phyloP scores from a whole-genome alignment of 2,329 filamentous ascomycete species.

The Bimuria novae-zelandiae region DNA sequence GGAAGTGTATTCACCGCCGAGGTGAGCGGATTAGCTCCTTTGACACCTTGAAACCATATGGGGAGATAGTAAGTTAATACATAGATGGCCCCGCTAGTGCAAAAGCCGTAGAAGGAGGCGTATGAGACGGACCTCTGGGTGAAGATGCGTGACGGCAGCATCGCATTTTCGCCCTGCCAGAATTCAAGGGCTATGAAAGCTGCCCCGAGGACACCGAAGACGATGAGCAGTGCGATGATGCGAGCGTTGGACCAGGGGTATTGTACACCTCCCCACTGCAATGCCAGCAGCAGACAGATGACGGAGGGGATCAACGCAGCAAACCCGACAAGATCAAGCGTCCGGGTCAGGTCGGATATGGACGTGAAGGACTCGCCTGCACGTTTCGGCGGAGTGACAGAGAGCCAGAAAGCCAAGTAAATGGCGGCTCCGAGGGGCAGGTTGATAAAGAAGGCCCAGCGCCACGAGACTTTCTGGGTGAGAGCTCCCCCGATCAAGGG shows the following conservation, averaged over 20 bases:
- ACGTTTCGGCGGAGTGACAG: not conserved
- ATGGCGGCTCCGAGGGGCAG: not conserved
- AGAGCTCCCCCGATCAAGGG: slow-evolving; percentile 8
- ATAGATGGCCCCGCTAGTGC: slow-evolving; percentile 29
- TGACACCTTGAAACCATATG: not conserved
- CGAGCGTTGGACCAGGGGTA: slow-evolving; percentile 19
- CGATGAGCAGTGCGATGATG: slow-evolving; percentile 20
- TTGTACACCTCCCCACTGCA: slow-evolving; percentile 20
- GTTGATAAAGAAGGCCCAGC: slow-evolving; percentile 6
- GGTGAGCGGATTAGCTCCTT: not conserved
- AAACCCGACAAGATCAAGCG: slow-evolving; percentile 10
- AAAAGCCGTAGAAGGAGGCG: slow-evolving; percentile 27
- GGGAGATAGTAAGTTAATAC: slow-evolving; percentile 25
- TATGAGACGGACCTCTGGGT: slow-evolving; percentile 37
- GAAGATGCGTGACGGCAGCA: slow-evolving; percentile 43
- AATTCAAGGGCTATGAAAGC: slow-evolving; percentile 16
- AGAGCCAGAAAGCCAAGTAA: not conserved
- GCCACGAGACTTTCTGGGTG: slow-evolving; percentile 6
- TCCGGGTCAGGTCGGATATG: not conserved
- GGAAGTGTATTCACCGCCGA: not conserved
- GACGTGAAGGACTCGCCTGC: too few species aligned
- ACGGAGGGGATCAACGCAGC: slow-evolving; percentile 15
- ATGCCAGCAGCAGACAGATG: slow-evolving; percentile 19
- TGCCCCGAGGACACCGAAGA: slow-evolving; percentile 6
- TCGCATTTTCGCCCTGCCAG: slow-evolving; percentile 11